phyloP scores from a whole-genome alignment of 2,329 filamentous ascomycete genomes.

The Alternaria dauci region DNA sequence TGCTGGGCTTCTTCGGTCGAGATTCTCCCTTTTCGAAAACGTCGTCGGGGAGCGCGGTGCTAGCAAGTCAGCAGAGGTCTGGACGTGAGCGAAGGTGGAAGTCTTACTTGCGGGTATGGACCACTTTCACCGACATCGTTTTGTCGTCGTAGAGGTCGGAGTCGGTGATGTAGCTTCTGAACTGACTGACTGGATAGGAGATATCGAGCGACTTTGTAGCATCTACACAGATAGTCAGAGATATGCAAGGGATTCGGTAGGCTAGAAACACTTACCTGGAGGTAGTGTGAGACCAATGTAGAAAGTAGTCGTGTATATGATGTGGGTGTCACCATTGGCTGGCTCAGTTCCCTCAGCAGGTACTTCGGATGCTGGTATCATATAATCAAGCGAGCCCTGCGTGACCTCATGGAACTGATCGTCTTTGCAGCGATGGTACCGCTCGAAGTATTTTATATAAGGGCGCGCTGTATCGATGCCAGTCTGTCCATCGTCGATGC shows the following conservation, averaged over 20 bases:
- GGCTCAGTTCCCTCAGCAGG: constrained; percentile 52
- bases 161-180: constrained; percentile 80
- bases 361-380: constrained; percentile 61
- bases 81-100: not conserved
- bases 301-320: constrained; percentile 87
- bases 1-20: constrained; percentile 55
- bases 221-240: constrained; percentile 44
- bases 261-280: constrained; percentile 66
- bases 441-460: constrained; percentile 91
- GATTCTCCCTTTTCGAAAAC: constrained; percentile 83
- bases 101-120: constrained; percentile 84
- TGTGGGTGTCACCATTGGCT: constrained; percentile 53
- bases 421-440: constrained; percentile 73
- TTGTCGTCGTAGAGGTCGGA: constrained; percentile 79
- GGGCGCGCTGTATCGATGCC: constrained; percentile 82
- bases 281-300: constrained; percentile 89
- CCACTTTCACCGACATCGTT: constrained; percentile 80
- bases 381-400: constrained; percentile 68
- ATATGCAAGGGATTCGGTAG: not conserved
- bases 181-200: constrained; percentile 82
- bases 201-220: constrained; percentile 77
- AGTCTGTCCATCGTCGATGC: constrained; percentile 79
- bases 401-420: constrained; percentile 70
- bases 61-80: constrained; percentile 52
- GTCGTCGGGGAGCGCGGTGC: constrained; percentile 87